phyloP scores from a whole-genome alignment of 2,329 filamentous ascomycete genomes.

The Ophiocordyceps unilateralis region DNA sequence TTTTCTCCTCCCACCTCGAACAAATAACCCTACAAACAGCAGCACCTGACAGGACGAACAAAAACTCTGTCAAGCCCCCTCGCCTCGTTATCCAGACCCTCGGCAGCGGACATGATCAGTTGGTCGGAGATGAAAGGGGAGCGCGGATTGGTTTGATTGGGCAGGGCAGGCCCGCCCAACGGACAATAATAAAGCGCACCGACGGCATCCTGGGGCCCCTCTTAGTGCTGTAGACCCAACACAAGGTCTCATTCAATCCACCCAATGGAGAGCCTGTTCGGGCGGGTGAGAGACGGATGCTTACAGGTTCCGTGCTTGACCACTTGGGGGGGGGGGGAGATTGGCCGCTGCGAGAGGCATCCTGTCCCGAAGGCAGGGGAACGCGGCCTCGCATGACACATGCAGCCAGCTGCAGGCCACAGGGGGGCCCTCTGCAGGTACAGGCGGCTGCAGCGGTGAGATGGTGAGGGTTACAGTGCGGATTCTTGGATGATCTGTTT shows the following conservation, averaged over 20 bases:
- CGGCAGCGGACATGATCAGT: neutral
- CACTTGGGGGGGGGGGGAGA: neutral
- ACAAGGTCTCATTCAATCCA: neutral
- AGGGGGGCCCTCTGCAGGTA: neutral
- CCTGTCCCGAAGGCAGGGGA: neutral
- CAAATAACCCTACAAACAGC: too few species aligned
- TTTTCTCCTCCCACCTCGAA: too few species aligned
- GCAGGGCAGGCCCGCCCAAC: neutral
- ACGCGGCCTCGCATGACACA: neutral
- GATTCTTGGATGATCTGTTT: too few species aligned
- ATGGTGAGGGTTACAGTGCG: neutral
- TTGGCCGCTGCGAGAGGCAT: neutral
- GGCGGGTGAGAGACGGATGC: too few species aligned
- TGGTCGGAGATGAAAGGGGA: neutral
- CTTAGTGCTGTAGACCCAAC: neutral
- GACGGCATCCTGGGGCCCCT: neutral
- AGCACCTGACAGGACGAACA: too few species aligned
- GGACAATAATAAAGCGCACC: neutral
- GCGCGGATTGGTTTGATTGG: neutral
- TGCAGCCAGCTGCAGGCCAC: neutral
- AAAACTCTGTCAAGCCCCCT: too few species aligned
- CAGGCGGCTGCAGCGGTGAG: neutral
- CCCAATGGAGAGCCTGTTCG: neutral
- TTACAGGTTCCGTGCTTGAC: too few species aligned
- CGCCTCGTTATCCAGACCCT: too few species aligned